Evolutionary conservation across 495 filamentous ascomycete genomes (phyloP).

Genomic region (Pyrenula massariospora): DNA sequence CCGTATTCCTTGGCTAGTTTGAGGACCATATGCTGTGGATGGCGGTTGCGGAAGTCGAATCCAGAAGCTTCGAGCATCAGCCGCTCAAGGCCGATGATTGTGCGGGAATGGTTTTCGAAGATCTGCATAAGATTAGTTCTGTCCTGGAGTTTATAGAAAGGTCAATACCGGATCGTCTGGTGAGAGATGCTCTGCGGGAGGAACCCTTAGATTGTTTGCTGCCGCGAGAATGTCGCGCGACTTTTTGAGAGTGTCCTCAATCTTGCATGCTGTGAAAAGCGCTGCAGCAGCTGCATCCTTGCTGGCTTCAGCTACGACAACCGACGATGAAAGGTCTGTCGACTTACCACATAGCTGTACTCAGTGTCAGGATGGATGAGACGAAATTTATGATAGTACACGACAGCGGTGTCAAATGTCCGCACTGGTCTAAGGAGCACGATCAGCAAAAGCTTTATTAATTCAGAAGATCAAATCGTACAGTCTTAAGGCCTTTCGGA

Average conservation of each 20-base stretch:
- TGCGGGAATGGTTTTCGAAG: slow-evolving; percentile 64
- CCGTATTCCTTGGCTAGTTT: slow-evolving; percentile 54
- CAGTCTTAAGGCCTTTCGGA: slow-evolving; percentile 60
- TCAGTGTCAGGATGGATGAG: slow-evolving; percentile 63
- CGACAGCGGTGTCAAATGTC: slow-evolving; percentile 72
- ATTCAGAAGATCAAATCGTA: slow-evolving; percentile 25
- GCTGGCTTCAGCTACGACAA: slow-evolving; percentile 1
- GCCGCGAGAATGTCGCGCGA: slow-evolving; percentile 86
- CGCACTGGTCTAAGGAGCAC: slow-evolving; percentile 52
- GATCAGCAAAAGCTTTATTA: slow-evolving; percentile 3
- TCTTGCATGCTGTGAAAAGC: slow-evolving; percentile 88
- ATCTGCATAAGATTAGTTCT: slow-evolving; percentile 40
- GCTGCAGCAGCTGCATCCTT: slow-evolving; percentile 79
- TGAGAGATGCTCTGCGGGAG: slow-evolving; percentile 60
- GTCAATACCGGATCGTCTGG: slow-evolving; percentile 65
- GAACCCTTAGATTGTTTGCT: slow-evolving; percentile 68
- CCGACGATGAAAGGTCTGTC: background rate
- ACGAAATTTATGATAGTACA: slow-evolving; percentile 84
- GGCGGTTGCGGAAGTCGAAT: slow-evolving; percentile 88
- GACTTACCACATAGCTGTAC: slow-evolving; percentile 43
- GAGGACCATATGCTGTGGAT: slow-evolving; percentile 70
- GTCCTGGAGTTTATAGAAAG: background rate
- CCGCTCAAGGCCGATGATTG: slow-evolving; percentile 78
- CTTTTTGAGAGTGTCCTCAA: slow-evolving; percentile 96
- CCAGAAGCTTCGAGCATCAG: slow-evolving; percentile 87